phyloP scores from a whole-genome alignment of 2,329 filamentous ascomycete genomes.

The Fusarium armeniacum region DNA sequence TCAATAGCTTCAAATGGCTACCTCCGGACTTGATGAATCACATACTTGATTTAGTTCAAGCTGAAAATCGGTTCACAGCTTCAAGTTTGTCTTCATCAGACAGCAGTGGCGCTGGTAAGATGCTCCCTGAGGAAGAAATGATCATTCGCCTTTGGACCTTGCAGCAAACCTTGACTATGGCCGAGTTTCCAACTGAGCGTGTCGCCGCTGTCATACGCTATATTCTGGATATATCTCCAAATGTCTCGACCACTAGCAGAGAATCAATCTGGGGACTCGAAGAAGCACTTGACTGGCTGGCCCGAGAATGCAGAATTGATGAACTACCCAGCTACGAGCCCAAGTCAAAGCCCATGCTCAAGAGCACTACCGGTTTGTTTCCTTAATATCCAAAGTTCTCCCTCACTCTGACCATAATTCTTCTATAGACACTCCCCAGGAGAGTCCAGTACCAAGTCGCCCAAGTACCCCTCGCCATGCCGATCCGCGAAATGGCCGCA shows the following conservation, averaged over 20 bases:
- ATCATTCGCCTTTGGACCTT: slow-evolving; percentile 87
- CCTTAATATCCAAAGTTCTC: neutral
- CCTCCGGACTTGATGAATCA: slow-evolving; percentile 82
- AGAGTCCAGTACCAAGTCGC: slow-evolving; percentile 66
- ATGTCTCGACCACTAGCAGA: slow-evolving; percentile 68
- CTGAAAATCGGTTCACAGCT: slow-evolving; percentile 71
- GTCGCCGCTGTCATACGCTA: slow-evolving; percentile 75
- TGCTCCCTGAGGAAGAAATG: slow-evolving; percentile 80
- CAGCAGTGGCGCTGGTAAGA: slow-evolving; percentile 61
- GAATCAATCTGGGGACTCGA: slow-evolving; percentile 87
- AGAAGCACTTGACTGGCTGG: slow-evolving; percentile 90
- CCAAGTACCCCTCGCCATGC: slow-evolving; percentile 62
- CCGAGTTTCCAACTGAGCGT: slow-evolving; percentile 76
- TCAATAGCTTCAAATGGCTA: slow-evolving; percentile 84
- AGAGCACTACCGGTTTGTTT: slow-evolving; percentile 54
- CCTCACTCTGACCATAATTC: slow-evolving; percentile 23
- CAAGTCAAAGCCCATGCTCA: slow-evolving; percentile 55
- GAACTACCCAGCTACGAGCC: slow-evolving; percentile 80
- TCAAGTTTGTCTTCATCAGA: slow-evolving; percentile 64
- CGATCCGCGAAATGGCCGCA: slow-evolving; percentile 47
- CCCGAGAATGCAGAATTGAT: slow-evolving; percentile 77
- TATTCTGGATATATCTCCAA: slow-evolving; percentile 76
- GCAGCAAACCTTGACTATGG: slow-evolving; percentile 76
- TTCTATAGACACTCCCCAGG: slow-evolving; percentile 61
- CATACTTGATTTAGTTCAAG: slow-evolving; percentile 79